Conservation (phyloP, 495 filamentous ascomycete species). For the Rhypophila decipiens region DNA sequence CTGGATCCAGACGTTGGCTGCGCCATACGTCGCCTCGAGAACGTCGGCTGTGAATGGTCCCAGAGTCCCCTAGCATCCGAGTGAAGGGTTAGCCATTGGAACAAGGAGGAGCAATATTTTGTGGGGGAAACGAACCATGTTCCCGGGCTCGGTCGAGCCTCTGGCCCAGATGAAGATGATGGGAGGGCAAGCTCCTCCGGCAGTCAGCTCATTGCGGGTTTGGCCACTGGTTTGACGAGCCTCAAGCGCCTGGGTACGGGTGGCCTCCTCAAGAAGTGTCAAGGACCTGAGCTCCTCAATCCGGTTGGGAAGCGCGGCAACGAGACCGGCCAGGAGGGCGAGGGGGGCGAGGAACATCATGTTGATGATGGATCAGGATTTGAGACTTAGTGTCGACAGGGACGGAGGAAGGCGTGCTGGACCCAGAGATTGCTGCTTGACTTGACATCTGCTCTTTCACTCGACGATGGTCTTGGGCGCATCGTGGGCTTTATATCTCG, state of each 20-base stretch:
- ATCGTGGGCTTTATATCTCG: no score
- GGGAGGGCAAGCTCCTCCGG: slow-evolving; percentile 30
- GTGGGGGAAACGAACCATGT: slow-evolving; percentile 35
- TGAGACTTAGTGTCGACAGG: neutral
- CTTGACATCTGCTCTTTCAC: no score
- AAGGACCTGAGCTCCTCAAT: slow-evolving; percentile 8
- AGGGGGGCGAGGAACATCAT: slow-evolving; percentile 15
- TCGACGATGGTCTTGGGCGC: no score
- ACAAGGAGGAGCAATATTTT: neutral
- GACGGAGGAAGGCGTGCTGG: neutral
- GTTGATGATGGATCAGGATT: neutral
- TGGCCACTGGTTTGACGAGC: neutral
- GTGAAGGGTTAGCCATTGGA: slow-evolving; percentile 2
- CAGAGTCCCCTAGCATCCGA: slow-evolving; percentile 10
- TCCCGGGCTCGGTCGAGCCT: slow-evolving; percentile 32
- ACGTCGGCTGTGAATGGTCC: slow-evolving; percentile 23
- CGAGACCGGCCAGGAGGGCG: slow-evolving; percentile 5
- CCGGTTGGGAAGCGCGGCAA: slow-evolving; percentile 6
- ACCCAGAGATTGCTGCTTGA: neutral
- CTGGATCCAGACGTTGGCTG: slow-evolving; percentile 25
- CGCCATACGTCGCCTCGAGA: slow-evolving; percentile 22
- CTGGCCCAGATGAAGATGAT: slow-evolving; percentile 48
- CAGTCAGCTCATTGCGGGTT: slow-evolving; percentile 7
- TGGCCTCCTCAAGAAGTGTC: slow-evolving; percentile 5
- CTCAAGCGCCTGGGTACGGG: slow-evolving; percentile 1